Base-by-base conservation (phyloP, 805 yeast species). In the Helenozyma rhizophorensis region DNA sequence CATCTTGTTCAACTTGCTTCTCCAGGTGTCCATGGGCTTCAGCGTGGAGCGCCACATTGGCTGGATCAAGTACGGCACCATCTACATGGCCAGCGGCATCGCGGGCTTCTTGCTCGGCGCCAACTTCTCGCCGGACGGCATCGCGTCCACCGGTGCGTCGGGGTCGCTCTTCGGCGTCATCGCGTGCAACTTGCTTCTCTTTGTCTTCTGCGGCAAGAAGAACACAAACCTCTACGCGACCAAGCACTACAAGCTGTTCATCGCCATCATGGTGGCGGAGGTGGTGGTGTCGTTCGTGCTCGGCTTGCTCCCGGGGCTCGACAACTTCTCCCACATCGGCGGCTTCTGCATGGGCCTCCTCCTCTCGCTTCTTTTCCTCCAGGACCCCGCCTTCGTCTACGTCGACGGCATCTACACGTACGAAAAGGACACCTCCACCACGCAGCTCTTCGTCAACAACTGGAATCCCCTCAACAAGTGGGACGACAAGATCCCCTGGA, bases 301-400 rank as follows among this genome's bases (percentile, higher is more conserved):
- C 13, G 89, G 89, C 0, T 59, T 82, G 13, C 56, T 82, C 11
- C 89, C 89, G 0, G 89, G 89, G 0, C 51, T 82, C 33, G 89
- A 82, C 53, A 82, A 82, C 51, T 82, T 82, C 48, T 70, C 83
- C 26, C 88, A 82, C 53, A 72, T 82, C 44, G 89, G 89, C 9
- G 89, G 89, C 5, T 79, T 81, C 56, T 71, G 77, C 15, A 59
- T 76, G 56, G 89, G 89, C 0, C 23, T 77, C 0, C 50, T 75
- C 17, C 43, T 67, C 21, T 75, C 81, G 1, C 47, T 77, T 0
- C 56, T 70, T 1, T 40, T 80, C 9, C 48, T 82, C 24, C 66
- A 74, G 24, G 80, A 77, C 40, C 89, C 89, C 1, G 58, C 64
- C 12, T 73, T 70, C 37, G 61, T 65, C 3, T 67, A 59, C 43